Conservation (phyloP, 2,329 filamentous ascomycete genomes). For the Xylaria sp. region DNA sequence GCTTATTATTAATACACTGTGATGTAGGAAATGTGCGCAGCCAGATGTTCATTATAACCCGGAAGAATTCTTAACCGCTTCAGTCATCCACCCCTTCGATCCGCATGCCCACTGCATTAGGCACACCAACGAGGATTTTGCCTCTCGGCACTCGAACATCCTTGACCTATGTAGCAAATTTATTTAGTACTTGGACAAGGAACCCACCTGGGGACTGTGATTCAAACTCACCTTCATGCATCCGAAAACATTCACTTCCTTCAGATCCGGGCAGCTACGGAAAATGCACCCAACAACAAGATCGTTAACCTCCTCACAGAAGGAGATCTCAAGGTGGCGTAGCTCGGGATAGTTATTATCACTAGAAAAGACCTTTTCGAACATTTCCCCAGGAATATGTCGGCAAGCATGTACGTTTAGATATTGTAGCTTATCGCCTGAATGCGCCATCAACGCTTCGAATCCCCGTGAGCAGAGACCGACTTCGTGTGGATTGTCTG, state of each 20-base stretch:
- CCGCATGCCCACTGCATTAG: conserved; percentile 55
- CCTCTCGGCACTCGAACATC: conserved; percentile 54
- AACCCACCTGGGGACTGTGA: not conserved
- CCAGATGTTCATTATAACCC: too few relatives aligned
- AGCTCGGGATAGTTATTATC: conserved; percentile 73
- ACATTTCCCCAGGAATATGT: conserved; percentile 77
- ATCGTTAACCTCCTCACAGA: conserved; percentile 75
- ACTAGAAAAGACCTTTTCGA: conserved; percentile 76
- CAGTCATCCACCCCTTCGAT: conserved; percentile 52
- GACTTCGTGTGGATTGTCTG: conserved; percentile 70
- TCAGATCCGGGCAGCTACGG: conserved; percentile 68
- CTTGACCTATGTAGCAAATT: conserved; percentile 45
- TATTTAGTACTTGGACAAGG: conserved; percentile 31
- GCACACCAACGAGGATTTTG: conserved; percentile 56
- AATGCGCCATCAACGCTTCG: conserved; percentile 84
- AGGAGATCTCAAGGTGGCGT: conserved; percentile 78
- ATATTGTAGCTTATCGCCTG: conserved; percentile 70
- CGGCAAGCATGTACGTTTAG: conserved; percentile 87
- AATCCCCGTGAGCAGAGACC: conserved; percentile 83
- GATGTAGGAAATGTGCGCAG: not conserved
- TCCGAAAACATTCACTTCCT: conserved; percentile 70
- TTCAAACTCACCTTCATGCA: conserved; percentile 66
- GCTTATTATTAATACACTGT: not conserved
- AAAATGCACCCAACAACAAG: conserved; percentile 72
- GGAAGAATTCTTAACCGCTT: not conserved